A percentile compares a stretch with the other conserved stretches of the same genome.
These are phyloP conservation scores for Kwoniella newhampshirensis DNA, from an alignment of 768 basidiomycete genomes.

Conservation along the genomic window DNA sequence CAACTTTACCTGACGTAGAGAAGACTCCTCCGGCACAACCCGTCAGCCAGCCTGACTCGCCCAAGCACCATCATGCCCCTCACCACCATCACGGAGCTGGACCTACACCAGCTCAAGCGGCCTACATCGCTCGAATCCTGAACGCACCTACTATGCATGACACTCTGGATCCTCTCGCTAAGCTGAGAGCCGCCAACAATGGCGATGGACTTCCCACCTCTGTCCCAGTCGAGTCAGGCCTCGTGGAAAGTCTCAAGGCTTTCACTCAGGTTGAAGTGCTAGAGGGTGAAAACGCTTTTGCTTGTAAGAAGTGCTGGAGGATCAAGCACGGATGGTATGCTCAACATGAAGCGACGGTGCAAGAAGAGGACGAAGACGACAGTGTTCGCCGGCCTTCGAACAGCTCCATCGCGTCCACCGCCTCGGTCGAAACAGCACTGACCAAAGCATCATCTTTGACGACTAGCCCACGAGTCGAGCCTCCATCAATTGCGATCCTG, in stretches of 20 bases:
- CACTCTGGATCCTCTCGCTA: slow-evolving; percentile 42
- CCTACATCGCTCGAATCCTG: slow-evolving; percentile 52
- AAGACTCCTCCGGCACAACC: slow-evolving; percentile 1
- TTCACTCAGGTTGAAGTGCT: slow-evolving; percentile 93
- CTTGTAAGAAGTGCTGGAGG: slow-evolving; percentile 93
- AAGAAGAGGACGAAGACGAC: slow-evolving; percentile 46
- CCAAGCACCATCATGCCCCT: slow-evolving; percentile 3
- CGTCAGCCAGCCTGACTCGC: slow-evolving; percentile 6
- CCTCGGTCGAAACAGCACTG: too few relatives aligned
- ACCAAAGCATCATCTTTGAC: too few relatives aligned
- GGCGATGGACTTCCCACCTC: slow-evolving; percentile 18
- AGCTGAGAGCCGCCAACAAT: slow-evolving; percentile 34
- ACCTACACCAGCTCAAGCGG: slow-evolving; percentile 52
- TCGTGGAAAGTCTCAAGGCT: slow-evolving; percentile 70
- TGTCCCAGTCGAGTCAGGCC: slow-evolving; percentile 40
- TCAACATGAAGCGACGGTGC: slow-evolving; percentile 24
- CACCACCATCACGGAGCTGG: slow-evolving; percentile 25
- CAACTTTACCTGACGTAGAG: neutral
- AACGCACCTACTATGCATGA: slow-evolving; percentile 29
- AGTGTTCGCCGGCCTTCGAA: slow-evolving; percentile 6
- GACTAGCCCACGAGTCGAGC: too few relatives aligned
- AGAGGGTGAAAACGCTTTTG: slow-evolving; percentile 91
- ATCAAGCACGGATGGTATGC: slow-evolving; percentile 62
- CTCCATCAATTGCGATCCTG: slow-evolving; percentile 1
- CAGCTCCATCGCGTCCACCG: too few relatives aligned